Evolutionary conservation across 108 stramenopile species (phyloP).

Genomic region (Thalassiosira profunda): DNA sequence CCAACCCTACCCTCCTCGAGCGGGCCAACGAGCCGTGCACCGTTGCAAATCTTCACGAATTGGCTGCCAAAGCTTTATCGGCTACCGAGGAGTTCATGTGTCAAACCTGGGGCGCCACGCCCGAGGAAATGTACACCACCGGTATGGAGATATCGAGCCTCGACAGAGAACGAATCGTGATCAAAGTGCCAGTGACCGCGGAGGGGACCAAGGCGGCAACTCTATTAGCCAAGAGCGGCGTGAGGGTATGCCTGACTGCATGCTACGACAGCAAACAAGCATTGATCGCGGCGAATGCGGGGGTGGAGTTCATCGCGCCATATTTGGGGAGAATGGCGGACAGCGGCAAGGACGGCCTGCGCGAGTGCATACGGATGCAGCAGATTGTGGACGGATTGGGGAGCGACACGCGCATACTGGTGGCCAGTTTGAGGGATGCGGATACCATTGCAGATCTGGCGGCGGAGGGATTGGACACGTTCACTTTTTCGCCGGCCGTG

Average conservation of each 20-base stretch:
- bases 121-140: conserved; percentile 56
- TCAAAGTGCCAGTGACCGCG: conserved; percentile 70
- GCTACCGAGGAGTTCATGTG: conserved; percentile 73
- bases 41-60: conserved; percentile 44
- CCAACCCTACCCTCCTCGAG: conserved; percentile 69
- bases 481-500: conserved; percentile 65
- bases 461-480: conserved; percentile 60
- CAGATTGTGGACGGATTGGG: conserved; percentile 62
- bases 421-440: conserved; percentile 62
- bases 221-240: conserved; percentile 48
- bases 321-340: conserved; percentile 67
- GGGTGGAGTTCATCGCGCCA: conserved; percentile 64
- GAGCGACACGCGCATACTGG: conserved; percentile 67
- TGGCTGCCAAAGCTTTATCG: conserved; percentile 43
- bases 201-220: conserved; percentile 62
- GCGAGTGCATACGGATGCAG: conserved; percentile 63
- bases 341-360: conserved; percentile 63
- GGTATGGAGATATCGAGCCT: conserved; percentile 62
- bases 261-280: conserved; percentile 69
- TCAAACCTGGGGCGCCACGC: conserved; percentile 68
- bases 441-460: conserved; percentile 56
- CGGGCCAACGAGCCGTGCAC: conserved; percentile 61
- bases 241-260: conserved; percentile 75
- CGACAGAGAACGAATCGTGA: conserved; percentile 62
- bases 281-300: conserved; percentile 56